Evolutionary conservation across 805 yeast species (phyloP), one percentile per base, ranked within the genome.

Genomic region (Yarrowia phangngaensis): DNA sequence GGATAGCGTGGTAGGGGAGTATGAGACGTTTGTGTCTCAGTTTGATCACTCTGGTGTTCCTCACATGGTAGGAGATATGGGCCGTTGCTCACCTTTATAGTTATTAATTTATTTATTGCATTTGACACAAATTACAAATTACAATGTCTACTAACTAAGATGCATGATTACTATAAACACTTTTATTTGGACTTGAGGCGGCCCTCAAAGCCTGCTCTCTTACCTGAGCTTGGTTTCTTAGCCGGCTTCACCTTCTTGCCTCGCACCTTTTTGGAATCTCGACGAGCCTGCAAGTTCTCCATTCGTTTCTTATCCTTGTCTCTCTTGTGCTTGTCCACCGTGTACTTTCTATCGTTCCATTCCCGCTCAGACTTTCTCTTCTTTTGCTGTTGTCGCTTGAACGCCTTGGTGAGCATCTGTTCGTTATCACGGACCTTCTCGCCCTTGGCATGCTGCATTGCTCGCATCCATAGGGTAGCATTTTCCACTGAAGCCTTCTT

Each of bases 131-230:
- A n/a, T n/a, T n/a, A n/a, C 24, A 22, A 22, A 22, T 22, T 22
- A 9, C 24, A n/a, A n/a, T n/a, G n/a, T n/a, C n/a, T n/a, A n/a
- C n/a, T n/a, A n/a, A n/a, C n/a, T n/a, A n/a, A n/a, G n/a, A n/a
- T n/a, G 15, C 13, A 27, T 8, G 30, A 27, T 13, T 15, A 15
- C n/a, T n/a, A 15, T 15, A 15, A 27, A 8, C n/a, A n/a, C n/a
- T 27, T 6, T 8, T 14, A 34, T 27, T 38, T 38, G 3, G 24
- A 17, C 28, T 45, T 52, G 19, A 36, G 13, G 11, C 56, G 34
- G 15, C 97, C 96, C 70, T 88, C 96, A 63, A 88, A 88, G 1
- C 97, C 97, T n/a, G 96, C 95, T 64, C 92, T 70, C 60, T 62
- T 67, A 46, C 55, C 54, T 20, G 68, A 70, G 79, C 79, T 65